Evolutionary conservation across 2,329 filamentous ascomycete species (phyloP).

Genomic region (Aspergillus proliferans): DNA sequence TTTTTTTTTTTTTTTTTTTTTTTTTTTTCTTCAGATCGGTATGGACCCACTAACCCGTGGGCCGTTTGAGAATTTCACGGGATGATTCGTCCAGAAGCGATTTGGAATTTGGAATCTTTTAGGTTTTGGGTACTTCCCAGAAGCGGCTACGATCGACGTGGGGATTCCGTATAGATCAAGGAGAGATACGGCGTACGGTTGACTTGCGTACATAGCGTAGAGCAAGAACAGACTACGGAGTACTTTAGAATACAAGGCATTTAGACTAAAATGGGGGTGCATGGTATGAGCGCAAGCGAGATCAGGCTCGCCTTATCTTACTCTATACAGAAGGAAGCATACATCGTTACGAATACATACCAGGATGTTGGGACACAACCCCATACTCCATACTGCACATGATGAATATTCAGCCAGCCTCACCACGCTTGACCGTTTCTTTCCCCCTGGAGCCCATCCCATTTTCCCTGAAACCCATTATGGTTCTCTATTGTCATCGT

Average conservation of each 20-base stretch:
- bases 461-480: too few relatives aligned
- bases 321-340: not conserved
- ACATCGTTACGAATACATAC: not conserved
- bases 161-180: not conserved
- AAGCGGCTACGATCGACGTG: slow-evolving; percentile 11
- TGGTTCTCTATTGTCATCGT: not conserved
- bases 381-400: too few relatives aligned
- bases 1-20: not conserved
- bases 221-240: too few relatives aligned
- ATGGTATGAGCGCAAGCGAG: too few relatives aligned
- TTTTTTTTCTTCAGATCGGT: not conserved
- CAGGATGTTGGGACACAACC: too few relatives aligned
- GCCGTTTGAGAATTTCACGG: slow-evolving; percentile 15
- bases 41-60: slow-evolving; percentile 11
- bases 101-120: slow-evolving; percentile 20
- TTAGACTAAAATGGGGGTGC: too few relatives aligned
- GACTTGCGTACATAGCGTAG: too few relatives aligned
- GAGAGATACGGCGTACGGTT: not conserved
- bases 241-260: too few relatives aligned
- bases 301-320: too few relatives aligned
- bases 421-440: not conserved
- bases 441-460: not conserved
- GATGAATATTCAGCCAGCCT: too few relatives aligned
- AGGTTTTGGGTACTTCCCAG: slow-evolving; percentile 9
- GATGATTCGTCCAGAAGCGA: slow-evolving; percentile 11